Conservation (phyloP, 495 filamentous ascomycete species). For the Xylaria palmicola region DNA sequence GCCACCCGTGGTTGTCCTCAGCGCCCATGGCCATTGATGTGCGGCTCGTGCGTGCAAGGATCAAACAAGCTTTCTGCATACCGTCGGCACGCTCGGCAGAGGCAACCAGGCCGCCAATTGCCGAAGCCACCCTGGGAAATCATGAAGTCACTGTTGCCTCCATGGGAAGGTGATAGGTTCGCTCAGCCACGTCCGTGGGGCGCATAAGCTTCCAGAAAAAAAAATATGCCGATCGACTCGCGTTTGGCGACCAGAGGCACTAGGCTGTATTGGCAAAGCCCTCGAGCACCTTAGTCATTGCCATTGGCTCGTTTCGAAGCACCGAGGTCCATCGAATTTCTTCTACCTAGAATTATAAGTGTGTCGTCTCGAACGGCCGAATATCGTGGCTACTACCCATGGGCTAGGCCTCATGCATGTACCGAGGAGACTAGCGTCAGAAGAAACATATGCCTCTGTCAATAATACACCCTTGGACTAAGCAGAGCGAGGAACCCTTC, state of each 20-base stretch:
- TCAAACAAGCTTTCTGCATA: constrained; percentile 11
- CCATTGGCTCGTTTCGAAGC: background rate
- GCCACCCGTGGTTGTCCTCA: background rate
- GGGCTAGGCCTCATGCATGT: background rate
- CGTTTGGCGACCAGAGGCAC: background rate
- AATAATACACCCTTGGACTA: background rate
- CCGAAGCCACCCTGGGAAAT: background rate
- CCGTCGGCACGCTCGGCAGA: constrained; percentile 2
- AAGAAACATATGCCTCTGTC: background rate
- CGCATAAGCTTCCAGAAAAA: constrained; percentile 4
- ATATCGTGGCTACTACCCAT: background rate
- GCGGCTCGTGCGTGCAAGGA: constrained; percentile 10
- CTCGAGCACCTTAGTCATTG: background rate
- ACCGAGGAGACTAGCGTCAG: background rate
- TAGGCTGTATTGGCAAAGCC: constrained; percentile 3
- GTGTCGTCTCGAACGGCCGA: background rate
- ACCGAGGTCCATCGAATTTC: background rate
- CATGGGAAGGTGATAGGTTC: background rate
- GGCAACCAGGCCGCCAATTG: background rate
- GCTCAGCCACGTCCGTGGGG: background rate
- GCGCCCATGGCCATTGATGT: constrained; percentile 1
- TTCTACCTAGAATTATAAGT: background rate
- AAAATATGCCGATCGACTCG: constrained; percentile 6
- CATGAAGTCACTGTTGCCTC: constrained; percentile 5
- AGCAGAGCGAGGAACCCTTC: background rate